A percentile compares a stretch with the other conserved stretches of the same genome.
phyloP scores from a whole-genome alignment of 2,329 filamentous ascomycete genomes.

The Lomentospora prolificans region DNA sequence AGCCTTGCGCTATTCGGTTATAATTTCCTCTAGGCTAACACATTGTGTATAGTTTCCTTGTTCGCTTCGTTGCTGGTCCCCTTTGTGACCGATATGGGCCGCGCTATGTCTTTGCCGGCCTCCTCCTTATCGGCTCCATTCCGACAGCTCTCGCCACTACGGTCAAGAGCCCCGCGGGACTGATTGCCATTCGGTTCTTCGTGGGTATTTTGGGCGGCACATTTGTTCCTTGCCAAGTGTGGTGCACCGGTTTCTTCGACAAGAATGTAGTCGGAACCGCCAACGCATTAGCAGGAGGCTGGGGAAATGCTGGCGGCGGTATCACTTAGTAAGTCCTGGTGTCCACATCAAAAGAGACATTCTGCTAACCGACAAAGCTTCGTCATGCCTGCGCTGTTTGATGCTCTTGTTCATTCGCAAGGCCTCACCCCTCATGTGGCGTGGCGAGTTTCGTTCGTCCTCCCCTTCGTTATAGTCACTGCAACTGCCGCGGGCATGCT shows the following conservation, averaged over 20 bases:
- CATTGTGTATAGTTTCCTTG: slow-evolving; percentile 45
- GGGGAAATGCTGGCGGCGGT: slow-evolving; percentile 80
- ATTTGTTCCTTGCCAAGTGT: slow-evolving; percentile 83
- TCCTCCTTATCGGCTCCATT: slow-evolving; percentile 67
- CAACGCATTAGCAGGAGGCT: slow-evolving; percentile 75
- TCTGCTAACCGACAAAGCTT: not conserved
- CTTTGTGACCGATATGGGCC: slow-evolving; percentile 81
- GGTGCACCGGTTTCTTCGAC: slow-evolving; percentile 88
- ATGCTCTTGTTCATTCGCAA: slow-evolving; percentile 54
- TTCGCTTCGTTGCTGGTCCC: slow-evolving; percentile 70
- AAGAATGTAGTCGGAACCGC: slow-evolving; percentile 85
- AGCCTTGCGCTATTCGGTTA: slow-evolving; percentile 37
- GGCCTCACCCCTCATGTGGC: slow-evolving; percentile 57
- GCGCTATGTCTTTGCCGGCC: slow-evolving; percentile 66
- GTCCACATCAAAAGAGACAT: not conserved
- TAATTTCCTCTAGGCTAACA: not conserved
- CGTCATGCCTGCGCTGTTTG: slow-evolving; percentile 60
- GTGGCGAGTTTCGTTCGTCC: slow-evolving; percentile 78
- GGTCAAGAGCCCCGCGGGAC: slow-evolving; percentile 50
- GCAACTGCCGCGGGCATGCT: slow-evolving; percentile 57
- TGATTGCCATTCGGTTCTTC: slow-evolving; percentile 71
- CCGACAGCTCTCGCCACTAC: slow-evolving; percentile 76
- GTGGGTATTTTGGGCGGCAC: slow-evolving; percentile 68
- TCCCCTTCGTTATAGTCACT: slow-evolving; percentile 65
- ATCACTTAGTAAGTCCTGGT: slow-evolving; percentile 42